Evolutionary conservation across 2,329 filamentous ascomycete species (phyloP).

Genomic region (Shiraia bambusicola): DNA sequence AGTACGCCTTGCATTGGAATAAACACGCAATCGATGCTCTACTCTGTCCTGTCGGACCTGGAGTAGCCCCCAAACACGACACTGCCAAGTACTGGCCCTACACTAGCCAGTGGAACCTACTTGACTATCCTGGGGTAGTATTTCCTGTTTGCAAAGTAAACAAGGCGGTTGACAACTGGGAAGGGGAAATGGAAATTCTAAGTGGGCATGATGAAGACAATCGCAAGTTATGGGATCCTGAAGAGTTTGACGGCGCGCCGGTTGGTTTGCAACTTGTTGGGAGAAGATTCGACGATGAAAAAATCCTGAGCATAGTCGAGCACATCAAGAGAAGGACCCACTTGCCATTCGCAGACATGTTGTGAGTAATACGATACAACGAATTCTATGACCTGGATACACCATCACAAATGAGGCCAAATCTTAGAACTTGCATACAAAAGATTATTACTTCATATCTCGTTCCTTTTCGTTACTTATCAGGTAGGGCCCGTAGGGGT

Average conservation of each 20-base stretch:
- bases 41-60: slow-evolving; percentile 60
- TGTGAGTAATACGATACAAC: not conserved
- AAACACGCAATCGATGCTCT: slow-evolving; percentile 59
- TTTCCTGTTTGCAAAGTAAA: slow-evolving; percentile 58
- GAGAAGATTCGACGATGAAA: slow-evolving; percentile 57
- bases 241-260: slow-evolving; percentile 53
- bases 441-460: no score
- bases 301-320: slow-evolving; percentile 48
- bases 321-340: slow-evolving; percentile 33
- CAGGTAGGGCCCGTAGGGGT: no score
- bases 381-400: not conserved
- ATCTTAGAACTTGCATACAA: no score
- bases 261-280: slow-evolving; percentile 58
- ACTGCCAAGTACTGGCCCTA: slow-evolving; percentile 64
- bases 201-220: slow-evolving; percentile 54
- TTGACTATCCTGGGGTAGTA: slow-evolving; percentile 64
- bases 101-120: slow-evolving; percentile 66
- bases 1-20: slow-evolving; percentile 51
- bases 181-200: slow-evolving; percentile 36
- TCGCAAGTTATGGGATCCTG: slow-evolving; percentile 50
- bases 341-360: slow-evolving; percentile 22
- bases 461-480: no score
- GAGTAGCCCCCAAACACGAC: slow-evolving; percentile 56
- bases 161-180: slow-evolving; percentile 43
- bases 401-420: not conserved